Percentiles rank a stretch among this genome's conserved stretches.
phyloP scores from a whole-genome alignment of 2,329 filamentous ascomycete genomes.

The Botryosphaeria agaves region DNA sequence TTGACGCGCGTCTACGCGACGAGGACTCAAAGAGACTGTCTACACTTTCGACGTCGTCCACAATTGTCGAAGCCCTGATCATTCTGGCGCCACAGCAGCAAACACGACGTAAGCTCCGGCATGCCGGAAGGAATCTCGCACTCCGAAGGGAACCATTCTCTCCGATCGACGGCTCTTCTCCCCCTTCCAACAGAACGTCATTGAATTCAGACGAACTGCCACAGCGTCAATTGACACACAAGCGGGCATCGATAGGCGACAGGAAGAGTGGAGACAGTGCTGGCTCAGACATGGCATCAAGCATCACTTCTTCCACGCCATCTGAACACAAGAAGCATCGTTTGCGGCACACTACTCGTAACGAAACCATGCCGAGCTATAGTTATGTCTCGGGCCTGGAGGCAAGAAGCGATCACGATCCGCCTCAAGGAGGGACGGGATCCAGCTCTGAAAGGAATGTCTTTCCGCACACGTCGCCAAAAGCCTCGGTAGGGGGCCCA shows the following conservation, averaged over 20 bases:
- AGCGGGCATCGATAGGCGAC: slow-evolving; percentile 30
- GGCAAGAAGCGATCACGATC: no score
- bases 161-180: slow-evolving; percentile 20
- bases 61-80: slow-evolving; percentile 36
- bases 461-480: no score
- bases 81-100: slow-evolving; percentile 30
- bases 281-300: slow-evolving; percentile 8
- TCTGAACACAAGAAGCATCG: no score
- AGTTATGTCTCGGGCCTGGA: no score
- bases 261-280: slow-evolving; percentile 16
- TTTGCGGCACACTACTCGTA: no score
- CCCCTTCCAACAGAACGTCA: slow-evolving; percentile 27
- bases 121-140: slow-evolving; percentile 35
- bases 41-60: slow-evolving; percentile 33
- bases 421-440: no score
- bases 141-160: slow-evolving; percentile 24
- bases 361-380: no score
- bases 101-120: slow-evolving; percentile 34
- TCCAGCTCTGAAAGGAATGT: no score
- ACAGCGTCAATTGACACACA: slow-evolving; percentile 32
- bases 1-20: slow-evolving; percentile 11
- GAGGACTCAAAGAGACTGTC: slow-evolving; percentile 27
- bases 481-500: no score
- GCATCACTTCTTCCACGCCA: slow-evolving; percentile 1
- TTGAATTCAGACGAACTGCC: slow-evolving; percentile 23